Evolutionary conservation across 345 rosid genomes (phyloP).

Genomic region (Salix exigua): DNA sequence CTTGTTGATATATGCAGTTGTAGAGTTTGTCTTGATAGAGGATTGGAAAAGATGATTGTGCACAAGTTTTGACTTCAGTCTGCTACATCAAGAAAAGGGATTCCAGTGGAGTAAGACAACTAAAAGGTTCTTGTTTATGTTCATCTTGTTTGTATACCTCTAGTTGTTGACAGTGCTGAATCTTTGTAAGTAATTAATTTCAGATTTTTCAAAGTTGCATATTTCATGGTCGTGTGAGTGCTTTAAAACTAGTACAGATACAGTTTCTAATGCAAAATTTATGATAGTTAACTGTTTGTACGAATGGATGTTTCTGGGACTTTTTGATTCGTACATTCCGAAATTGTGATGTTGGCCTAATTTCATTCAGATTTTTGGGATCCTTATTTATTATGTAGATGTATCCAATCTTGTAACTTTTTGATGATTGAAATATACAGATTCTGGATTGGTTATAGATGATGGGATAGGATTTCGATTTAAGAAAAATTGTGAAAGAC

Average conservation of each 20-base stretch:
- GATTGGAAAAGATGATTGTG: neutral
- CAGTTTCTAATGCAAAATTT: neutral
- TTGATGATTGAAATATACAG: neutral
- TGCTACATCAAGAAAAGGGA: neutral
- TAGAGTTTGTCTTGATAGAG: slow-evolving; percentile 4
- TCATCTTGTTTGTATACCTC: neutral
- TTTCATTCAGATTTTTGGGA: neutral
- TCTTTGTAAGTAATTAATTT: neutral
- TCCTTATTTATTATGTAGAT: neutral
- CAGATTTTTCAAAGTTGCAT: neutral
- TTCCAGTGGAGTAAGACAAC: slow-evolving; percentile 10
- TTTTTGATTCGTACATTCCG: neutral
- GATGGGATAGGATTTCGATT: neutral
- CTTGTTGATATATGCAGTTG: slow-evolving; percentile 3
- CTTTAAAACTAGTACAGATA: neutral
- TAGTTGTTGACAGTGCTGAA: neutral
- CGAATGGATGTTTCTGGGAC: neutral
- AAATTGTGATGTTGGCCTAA: neutral
- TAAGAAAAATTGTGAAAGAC: neutral
- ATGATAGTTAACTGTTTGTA: neutral
- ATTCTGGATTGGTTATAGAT: neutral
- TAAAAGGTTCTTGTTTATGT: slow-evolving; percentile 10
- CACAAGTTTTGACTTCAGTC: slow-evolving; percentile 3
- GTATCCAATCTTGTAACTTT: neutral
- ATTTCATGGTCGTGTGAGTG: neutral